Conservation (phyloP, 768 basidiomycete genomes). For the Panaeolus papilionaceus region DNA sequence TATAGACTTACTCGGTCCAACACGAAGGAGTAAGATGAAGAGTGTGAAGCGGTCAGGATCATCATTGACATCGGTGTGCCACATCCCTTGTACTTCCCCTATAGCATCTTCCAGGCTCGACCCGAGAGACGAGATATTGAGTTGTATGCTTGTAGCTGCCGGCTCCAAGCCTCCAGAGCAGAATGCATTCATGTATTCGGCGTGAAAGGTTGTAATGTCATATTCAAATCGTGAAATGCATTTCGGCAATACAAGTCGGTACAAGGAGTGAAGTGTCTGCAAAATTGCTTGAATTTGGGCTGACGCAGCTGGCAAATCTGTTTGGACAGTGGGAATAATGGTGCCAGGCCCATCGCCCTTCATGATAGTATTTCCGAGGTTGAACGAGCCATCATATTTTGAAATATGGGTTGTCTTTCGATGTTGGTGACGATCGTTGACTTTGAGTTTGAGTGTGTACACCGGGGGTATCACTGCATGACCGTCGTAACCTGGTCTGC, state of each 20-base stretch:
- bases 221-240: conserved; percentile 13
- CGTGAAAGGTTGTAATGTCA: background rate
- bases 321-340: conserved; percentile 4
- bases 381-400: conserved; percentile 6
- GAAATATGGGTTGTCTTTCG: background rate
- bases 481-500: background rate
- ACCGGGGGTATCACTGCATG: background rate
- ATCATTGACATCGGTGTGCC: conserved; percentile 12
- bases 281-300: conserved; percentile 1
- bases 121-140: too few relatives aligned
- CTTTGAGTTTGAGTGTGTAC: background rate
- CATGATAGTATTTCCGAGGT: conserved; percentile 13
- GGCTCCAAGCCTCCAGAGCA: background rate
- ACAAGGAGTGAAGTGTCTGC: background rate
- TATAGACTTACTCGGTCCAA: conserved; percentile 14
- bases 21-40: conserved; percentile 4
- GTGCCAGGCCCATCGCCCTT: background rate
- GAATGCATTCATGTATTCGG: background rate
- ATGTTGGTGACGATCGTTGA: background rate
- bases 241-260: conserved; percentile 1
- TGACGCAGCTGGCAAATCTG: background rate
- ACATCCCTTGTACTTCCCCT: background rate
- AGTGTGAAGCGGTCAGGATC: background rate
- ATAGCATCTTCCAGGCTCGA: too few relatives aligned
- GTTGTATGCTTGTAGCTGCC: too few relatives aligned